These are phyloP conservation scores for Cryptococcus sp. DNA, from an alignment of 1,284 basidiomycete genomes.

Conservation along the genomic window DNA sequence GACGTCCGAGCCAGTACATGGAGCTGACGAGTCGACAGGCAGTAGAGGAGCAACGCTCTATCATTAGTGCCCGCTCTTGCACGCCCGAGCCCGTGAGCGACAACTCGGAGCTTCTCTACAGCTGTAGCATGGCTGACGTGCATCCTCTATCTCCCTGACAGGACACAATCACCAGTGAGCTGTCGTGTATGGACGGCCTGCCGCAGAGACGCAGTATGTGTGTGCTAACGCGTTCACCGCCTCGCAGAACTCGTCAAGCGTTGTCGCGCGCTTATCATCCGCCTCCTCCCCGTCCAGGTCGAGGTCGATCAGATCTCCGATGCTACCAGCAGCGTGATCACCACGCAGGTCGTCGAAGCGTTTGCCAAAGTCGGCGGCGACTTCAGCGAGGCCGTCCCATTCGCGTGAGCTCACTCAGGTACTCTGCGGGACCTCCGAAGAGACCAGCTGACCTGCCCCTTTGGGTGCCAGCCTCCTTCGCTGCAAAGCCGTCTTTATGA, in stretches of 20 bases:
- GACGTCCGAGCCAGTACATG: not conserved
- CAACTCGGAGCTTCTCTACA: not conserved
- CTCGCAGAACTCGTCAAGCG: constrained; percentile 63
- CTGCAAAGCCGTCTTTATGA: constrained; percentile 71
- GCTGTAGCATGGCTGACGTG: not conserved
- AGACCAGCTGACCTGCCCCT: constrained; percentile 61
- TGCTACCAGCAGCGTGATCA: constrained; percentile 49
- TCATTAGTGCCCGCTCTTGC: constrained; percentile 34
- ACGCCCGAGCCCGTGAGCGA: constrained; percentile 39
- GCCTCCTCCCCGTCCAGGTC: constrained; percentile 71
- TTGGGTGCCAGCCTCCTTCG: constrained; percentile 64
- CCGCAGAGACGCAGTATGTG: not conserved
- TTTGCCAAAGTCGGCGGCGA: constrained; percentile 54
- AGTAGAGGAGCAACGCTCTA: constrained; percentile 42
- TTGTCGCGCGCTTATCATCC: constrained; percentile 69
- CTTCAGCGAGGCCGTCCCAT: constrained; percentile 69
- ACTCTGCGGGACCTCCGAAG: not conserved
- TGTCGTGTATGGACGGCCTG: not conserved
- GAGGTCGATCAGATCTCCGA: constrained; percentile 43
- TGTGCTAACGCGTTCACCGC: not conserved
- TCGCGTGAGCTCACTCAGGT: constrained; percentile 29
- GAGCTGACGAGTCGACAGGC: constrained; percentile 19
- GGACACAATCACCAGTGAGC: constrained; percentile 36
- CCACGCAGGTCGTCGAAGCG: constrained; percentile 50
- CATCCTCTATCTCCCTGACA: constrained; percentile 7